Evolutionary conservation across 2,329 filamentous ascomycete genomes (phyloP).

Genomic region (Xylariaceae sp.): DNA sequence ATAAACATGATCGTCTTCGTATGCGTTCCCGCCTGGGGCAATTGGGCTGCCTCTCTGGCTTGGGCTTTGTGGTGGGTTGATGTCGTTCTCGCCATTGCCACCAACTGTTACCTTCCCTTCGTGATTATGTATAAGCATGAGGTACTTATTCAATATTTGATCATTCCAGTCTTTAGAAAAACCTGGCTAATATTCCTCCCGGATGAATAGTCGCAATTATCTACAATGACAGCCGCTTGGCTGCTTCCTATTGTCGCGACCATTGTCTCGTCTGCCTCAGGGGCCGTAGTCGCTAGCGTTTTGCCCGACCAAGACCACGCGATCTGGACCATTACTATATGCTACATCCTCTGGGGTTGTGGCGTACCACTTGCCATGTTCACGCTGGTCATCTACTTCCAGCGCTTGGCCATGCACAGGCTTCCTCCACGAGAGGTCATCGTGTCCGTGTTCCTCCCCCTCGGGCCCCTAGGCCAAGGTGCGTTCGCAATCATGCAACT

Average conservation of each 20-base stretch:
- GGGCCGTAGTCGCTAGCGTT: constrained; percentile 48
- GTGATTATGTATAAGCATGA: too few relatives aligned
- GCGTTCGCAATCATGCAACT: constrained; percentile 55
- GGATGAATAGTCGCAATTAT: too few relatives aligned
- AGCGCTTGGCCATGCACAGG: constrained; percentile 52
- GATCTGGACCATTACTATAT: constrained; percentile 48
- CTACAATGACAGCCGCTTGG: constrained; percentile 54
- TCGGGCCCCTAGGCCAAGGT: constrained; percentile 64
- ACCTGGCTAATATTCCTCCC: too few relatives aligned
- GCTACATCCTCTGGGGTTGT: constrained; percentile 51
- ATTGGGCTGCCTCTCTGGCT: constrained; percentile 48
- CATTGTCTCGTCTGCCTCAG: constrained; percentile 57
- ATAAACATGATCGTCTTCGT: constrained; percentile 59
- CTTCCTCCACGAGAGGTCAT: constrained; percentile 56
- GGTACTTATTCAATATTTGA: too few relatives aligned
- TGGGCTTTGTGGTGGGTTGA: constrained; percentile 60
- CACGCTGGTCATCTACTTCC: constrained; percentile 55
- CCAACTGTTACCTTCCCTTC: too few relatives aligned
- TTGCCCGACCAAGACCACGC: constrained; percentile 44
- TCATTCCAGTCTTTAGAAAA: too few relatives aligned
- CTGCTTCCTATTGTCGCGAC: constrained; percentile 60
- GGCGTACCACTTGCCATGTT: constrained; percentile 50
- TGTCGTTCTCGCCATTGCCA: constrained; percentile 45
- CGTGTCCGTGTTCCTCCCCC: constrained; percentile 63
- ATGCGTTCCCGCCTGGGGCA: constrained; percentile 59